Evolutionary conservation across 2,329 filamentous ascomycete species (phyloP).

Genomic region (Colletotrichum acutatum): DNA sequence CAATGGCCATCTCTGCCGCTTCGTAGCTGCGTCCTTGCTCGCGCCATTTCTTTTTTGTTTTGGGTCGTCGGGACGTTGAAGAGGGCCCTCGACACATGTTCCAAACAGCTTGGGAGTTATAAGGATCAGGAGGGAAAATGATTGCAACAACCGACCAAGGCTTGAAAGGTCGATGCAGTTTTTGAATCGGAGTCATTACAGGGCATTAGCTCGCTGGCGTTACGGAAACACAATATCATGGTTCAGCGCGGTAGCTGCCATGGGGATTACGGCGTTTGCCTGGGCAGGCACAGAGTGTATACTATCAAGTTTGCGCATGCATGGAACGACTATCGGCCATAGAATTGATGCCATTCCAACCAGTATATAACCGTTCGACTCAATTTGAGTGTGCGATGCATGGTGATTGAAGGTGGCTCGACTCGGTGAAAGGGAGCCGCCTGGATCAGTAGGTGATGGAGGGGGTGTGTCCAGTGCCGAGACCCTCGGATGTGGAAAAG

Average conservation of each 20-base stretch:
- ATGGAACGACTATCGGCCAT: neutral
- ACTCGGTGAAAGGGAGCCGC: neutral
- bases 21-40: conserved; percentile 40
- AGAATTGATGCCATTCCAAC: conserved; percentile 10
- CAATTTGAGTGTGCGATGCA: neutral
- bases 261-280: conserved; percentile 25
- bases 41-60: neutral
- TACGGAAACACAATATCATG: conserved; percentile 19
- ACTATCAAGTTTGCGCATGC: conserved; percentile 20
- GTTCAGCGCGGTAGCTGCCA: conserved; percentile 28
- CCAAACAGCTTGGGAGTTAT: conserved; percentile 29
- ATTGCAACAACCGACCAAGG: conserved; percentile 7
- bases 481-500: conserved; percentile 4
- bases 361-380: neutral
- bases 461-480: conserved; percentile 13
- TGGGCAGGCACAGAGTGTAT: conserved; percentile 29
- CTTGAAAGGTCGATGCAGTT: conserved; percentile 6
- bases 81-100: neutral
- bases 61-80: neutral
- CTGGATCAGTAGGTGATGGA: neutral
- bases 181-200: neutral
- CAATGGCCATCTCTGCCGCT: conserved; percentile 58
- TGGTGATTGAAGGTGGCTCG: neutral
- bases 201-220: conserved; percentile 30
- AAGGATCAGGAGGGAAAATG: neutral